A percentile compares a stretch with the other conserved stretches of the same genome.
Conservation (phyloP, 176 grass and related monocot species). For the Musa beccarii region DNA sequence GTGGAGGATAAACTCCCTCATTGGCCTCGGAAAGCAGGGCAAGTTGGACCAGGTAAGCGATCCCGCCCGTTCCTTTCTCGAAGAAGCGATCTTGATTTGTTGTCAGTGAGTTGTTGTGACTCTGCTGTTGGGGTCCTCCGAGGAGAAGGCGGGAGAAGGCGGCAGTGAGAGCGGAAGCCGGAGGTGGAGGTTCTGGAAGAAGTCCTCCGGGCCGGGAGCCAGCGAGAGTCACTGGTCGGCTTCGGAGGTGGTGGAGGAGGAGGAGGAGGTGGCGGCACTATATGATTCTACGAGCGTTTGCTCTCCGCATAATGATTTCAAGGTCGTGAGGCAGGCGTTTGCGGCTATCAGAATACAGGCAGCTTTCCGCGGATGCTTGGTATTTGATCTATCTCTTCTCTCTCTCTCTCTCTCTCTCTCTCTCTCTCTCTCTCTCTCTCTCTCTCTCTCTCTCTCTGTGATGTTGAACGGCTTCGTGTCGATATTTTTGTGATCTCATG, state of each 20-base stretch:
- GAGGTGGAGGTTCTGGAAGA: constrained; percentile 77
- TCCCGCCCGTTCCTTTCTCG: background rate
- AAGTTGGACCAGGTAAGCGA: too few relatives aligned
- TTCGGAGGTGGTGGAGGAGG: constrained; percentile 26
- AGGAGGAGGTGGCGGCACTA: constrained; percentile 1
- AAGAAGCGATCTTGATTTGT: background rate
- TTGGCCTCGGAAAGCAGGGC: too few relatives aligned
- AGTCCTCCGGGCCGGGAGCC: constrained; percentile 36
- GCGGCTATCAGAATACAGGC: constrained; percentile 64
- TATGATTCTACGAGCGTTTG: constrained; percentile 50
- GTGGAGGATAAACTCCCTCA: too few relatives aligned
- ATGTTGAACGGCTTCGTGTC: background rate
- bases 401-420: too few relatives aligned
- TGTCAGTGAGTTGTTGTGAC: background rate
- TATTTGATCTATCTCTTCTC: too few relatives aligned
- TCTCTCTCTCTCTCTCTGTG: too few relatives aligned
- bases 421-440: too few relatives aligned
- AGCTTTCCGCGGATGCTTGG: constrained; percentile 79
- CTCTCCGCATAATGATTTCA: constrained; percentile 57
- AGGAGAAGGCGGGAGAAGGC: constrained; percentile 19
- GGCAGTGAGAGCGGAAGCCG: constrained; percentile 17
- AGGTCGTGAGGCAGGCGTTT: constrained; percentile 52
- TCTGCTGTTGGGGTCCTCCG: too few relatives aligned
- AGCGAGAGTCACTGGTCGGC: constrained; percentile 17
- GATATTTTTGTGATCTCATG: background rate